A percentile compares a stretch with the other conserved stretches of the same genome.
phyloP scores from a whole-genome alignment of 345 rosid genomes.

The Triadica sebifera region DNA sequence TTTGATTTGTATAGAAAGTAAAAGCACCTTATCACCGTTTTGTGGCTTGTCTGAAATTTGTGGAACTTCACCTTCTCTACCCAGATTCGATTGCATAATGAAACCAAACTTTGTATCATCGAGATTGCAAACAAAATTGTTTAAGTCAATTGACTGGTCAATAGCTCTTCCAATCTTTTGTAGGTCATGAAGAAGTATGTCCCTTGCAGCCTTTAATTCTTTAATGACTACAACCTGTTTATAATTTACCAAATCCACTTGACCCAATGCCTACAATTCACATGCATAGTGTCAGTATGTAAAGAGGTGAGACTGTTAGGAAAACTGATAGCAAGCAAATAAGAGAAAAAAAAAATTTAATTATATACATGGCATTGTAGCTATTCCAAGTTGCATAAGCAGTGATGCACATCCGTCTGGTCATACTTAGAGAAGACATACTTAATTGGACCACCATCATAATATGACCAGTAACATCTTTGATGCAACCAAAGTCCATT shows the following conservation, averaged over 20 bases:
- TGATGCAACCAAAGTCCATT: no score
- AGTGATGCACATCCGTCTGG: neutral
- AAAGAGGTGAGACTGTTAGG: neutral
- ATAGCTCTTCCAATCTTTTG: conserved; percentile 58
- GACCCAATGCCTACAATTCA: conserved; percentile 47
- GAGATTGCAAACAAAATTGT: conserved; percentile 45
- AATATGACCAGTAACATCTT: no score
- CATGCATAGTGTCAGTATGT: neutral
- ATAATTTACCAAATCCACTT: conserved; percentile 43
- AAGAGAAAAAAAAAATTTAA: neutral
- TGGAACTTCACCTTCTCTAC: conserved; percentile 35
- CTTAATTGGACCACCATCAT: no score
- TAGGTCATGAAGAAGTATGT: conserved; percentile 53
- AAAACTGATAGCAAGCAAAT: neutral
- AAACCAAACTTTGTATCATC: conserved; percentile 42
- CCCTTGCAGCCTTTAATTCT: conserved; percentile 66
- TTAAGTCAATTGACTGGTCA: conserved; percentile 44
- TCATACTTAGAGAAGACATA: neutral
- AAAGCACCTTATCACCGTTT: conserved; percentile 68
- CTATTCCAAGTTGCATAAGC: neutral
- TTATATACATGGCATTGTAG: neutral
- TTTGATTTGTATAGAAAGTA: neutral
- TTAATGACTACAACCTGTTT: conserved; percentile 49
- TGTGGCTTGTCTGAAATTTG: conserved; percentile 49
- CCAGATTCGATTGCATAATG: conserved; percentile 35